Evolutionary conservation across 2,329 filamentous ascomycete genomes (phyloP).

Genomic region (Pseudopyricularia cyperi): DNA sequence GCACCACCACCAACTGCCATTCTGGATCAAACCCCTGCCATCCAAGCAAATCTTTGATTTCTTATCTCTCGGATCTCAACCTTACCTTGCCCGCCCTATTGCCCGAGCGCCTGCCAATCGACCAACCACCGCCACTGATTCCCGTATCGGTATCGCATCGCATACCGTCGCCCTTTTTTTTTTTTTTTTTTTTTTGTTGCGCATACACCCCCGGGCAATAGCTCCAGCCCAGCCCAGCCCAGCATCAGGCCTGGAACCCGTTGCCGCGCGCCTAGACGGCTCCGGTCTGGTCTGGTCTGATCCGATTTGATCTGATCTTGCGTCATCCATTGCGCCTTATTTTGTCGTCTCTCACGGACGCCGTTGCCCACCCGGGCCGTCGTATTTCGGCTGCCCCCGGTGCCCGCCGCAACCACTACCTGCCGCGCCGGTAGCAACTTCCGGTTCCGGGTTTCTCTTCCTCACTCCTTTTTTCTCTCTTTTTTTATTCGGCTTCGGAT

Average conservation of each 20-base stretch:
- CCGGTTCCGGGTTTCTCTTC: neutral
- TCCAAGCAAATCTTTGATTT: conserved; percentile 10
- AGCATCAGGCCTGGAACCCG: conserved; percentile 11
- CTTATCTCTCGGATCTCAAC: conserved; percentile 18
- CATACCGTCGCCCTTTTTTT: neutral
- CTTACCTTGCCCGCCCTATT: conserved; percentile 3
- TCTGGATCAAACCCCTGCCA: conserved; percentile 4
- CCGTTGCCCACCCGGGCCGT: neutral
- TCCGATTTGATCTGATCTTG: neutral
- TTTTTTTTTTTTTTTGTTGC: neutral
- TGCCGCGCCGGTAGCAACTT: neutral
- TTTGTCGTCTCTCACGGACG: neutral
- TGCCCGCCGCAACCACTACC: neutral
- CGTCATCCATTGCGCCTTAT: neutral
- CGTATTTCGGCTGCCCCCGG: neutral
- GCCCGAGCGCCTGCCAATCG: conserved; percentile 4
- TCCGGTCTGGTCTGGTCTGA: neutral
- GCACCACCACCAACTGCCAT: conserved; percentile 12
- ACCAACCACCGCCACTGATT: conserved; percentile 19
- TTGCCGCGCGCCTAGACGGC: conserved; percentile 1
- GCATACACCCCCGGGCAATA: neutral
- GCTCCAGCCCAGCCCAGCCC: neutral
- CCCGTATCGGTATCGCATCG: conserved; percentile 15
- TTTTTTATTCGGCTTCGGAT: neutral
- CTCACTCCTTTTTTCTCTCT: too few relatives aligned